Conservation (phyloP, 2,329 filamentous ascomycete species). For the Xylaria hypoxylon region DNA sequence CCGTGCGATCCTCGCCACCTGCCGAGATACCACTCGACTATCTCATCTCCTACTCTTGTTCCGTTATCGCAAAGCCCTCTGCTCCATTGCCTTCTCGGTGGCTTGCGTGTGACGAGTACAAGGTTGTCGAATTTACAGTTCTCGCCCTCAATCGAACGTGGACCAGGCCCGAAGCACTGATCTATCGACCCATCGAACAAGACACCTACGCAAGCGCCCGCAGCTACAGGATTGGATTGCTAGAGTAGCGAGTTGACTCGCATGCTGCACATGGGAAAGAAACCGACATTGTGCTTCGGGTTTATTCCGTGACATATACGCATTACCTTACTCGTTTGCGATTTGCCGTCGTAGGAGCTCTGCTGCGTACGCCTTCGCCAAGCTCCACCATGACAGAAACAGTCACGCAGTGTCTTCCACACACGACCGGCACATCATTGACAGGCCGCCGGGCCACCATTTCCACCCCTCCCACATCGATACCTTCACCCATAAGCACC, state of each 20-base stretch:
- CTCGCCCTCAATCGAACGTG: slow-evolving; percentile 4
- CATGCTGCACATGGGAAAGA: slow-evolving; percentile 25
- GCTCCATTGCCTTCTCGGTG: not conserved
- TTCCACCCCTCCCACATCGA: slow-evolving; percentile 44
- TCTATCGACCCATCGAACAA: slow-evolving; percentile 14
- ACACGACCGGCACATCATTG: slow-evolving; percentile 38
- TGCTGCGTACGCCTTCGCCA: slow-evolving; percentile 4
- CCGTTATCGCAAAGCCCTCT: not conserved
- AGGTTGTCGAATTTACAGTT: not conserved
- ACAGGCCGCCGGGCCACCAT: slow-evolving; percentile 47
- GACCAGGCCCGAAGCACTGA: not conserved
- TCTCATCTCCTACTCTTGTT: not conserved
- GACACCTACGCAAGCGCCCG: slow-evolving; percentile 7
- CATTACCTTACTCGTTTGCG: slow-evolving; percentile 4
- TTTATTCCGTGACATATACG: slow-evolving; percentile 25
- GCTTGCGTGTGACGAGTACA: slow-evolving; percentile 1
- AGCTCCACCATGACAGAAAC: slow-evolving; percentile 46
- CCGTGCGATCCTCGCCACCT: slow-evolving; percentile 3
- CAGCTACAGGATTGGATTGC: not conserved
- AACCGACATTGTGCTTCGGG: slow-evolving; percentile 20
- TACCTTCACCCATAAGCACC: slow-evolving; percentile 42
- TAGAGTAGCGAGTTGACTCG: slow-evolving; percentile 8
- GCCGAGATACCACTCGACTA: not conserved
- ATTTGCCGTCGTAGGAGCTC: not conserved
- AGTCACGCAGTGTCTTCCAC: slow-evolving; percentile 41